Percentiles rank a stretch among this genome's conserved stretches.
These are phyloP conservation scores for Telopea speciosissima DNA, from an alignment of 177 flowering plant genomes.

Conservation along the genomic window DNA sequence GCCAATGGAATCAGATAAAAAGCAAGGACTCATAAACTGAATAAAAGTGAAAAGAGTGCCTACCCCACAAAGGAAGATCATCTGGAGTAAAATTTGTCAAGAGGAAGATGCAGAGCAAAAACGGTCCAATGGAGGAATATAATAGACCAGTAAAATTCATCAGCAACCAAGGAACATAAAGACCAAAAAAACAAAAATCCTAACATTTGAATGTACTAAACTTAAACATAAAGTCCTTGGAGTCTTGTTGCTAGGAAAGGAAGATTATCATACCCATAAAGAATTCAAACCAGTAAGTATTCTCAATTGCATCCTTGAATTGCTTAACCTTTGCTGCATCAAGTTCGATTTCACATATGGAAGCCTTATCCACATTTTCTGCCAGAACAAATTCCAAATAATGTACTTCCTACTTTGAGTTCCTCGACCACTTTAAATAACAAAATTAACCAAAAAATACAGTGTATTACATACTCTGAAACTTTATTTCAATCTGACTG, in stretches of 20 bases:
- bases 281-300: slow-evolving; percentile 91
- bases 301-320: slow-evolving; percentile 95
- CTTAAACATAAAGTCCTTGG: background rate
- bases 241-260: background rate
- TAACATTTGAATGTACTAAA: background rate
- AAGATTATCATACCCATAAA: slow-evolving; percentile 71
- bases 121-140: background rate
- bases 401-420: background rate
- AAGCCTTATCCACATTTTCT: slow-evolving; percentile 69
- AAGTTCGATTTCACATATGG: slow-evolving; percentile 67
- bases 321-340: slow-evolving; percentile 75
- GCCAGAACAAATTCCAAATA: slow-evolving; percentile 13
- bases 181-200: background rate
- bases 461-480: slow-evolving; percentile 47
- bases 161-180: background rate
- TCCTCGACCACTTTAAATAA: background rate
- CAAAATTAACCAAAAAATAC: background rate
- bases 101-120: slow-evolving; percentile 8
- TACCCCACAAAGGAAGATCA: slow-evolving; percentile 98
- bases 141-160: slow-evolving; percentile 1
- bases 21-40: slow-evolving; percentile 3
- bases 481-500: slow-evolving; percentile 77
- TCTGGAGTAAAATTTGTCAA: slow-evolving; percentile 44
- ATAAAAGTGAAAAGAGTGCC: slow-evolving; percentile 15
- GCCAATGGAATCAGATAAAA: slow-evolving; percentile 2